phyloP scores from a whole-genome alignment of 176 grass and related monocot genomes.

The Chrysopogon serrulatus region DNA sequence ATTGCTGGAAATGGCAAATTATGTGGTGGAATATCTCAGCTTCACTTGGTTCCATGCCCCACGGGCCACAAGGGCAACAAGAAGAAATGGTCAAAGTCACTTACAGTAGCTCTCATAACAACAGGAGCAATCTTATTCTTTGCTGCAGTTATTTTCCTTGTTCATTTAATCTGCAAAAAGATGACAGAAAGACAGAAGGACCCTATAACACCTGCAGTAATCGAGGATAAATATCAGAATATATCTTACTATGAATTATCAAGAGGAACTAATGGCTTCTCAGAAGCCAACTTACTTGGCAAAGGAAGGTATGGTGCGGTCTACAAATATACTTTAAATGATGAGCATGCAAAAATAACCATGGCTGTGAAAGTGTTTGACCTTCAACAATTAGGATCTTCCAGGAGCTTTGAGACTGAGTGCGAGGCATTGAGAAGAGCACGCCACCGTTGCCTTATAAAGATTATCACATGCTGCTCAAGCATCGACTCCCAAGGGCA shows the following conservation, averaged over 20 bases:
- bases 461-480: constrained; percentile 28
- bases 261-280: constrained; percentile 4
- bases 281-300: background rate
- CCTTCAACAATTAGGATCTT: background rate
- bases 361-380: constrained; percentile 20
- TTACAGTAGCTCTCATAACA: too few relatives aligned
- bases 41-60: background rate
- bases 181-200: too few relatives aligned
- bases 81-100: background rate
- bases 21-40: constrained; percentile 26
- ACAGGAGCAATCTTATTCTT: too few relatives aligned
- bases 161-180: background rate
- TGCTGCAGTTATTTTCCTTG: too few relatives aligned
- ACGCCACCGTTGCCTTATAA: constrained; percentile 21
- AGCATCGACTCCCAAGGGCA: constrained; percentile 17
- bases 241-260: background rate
- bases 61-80: background rate
- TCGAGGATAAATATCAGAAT: background rate
- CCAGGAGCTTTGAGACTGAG: constrained; percentile 27
- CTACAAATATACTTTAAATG: background rate
- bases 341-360: too few relatives aligned
- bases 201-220: too few relatives aligned
- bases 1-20: constrained; percentile 9
- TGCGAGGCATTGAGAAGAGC: constrained; percentile 14
- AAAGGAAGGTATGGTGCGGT: constrained; percentile 16